Evolutionary conservation across 2,329 filamentous ascomycete genomes (phyloP), one percentile per base, ranked within the genome.

Genomic region (Aspergillus intermedius): DNA sequence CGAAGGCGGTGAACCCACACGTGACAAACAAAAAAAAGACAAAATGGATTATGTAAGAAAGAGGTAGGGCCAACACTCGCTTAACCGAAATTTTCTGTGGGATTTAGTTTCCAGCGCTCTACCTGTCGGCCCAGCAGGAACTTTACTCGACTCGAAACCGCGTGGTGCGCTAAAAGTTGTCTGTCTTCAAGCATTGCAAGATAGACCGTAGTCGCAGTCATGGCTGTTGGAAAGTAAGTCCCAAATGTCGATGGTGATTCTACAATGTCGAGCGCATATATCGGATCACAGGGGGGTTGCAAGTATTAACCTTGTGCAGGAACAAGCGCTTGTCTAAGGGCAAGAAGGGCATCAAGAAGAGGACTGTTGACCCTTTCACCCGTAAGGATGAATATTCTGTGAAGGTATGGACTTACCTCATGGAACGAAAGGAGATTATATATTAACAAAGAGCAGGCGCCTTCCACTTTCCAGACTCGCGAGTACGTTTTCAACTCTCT

Each of bases 321-420:
- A 98, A 98, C 86, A 98, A 98, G 90, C 90, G 93, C 83, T 85
- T 98, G 81, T 97, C 93, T 63, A 98, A 98, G 85, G 93, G 93
- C 81, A 98, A 97, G 89, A 98, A 98, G 86, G 91, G 93, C 77
- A 83, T 97, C 75, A 97, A 97, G 89, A 97, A 98, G 91, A 91
- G 91, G 81, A 91, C 91, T 70, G 80, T 86, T 67, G 93, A 98
- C 77, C 91, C 93, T 70, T 97, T 97, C 82, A 83, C 91, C 70
- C 88, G 91, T 74, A 98, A 98, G 84, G 93, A 97, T 76, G 97
- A 94, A 88, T 98, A 91, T 81, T 88, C 86, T 70, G 85, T 98
- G 78, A 97, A 97, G 85, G 86, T 88, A 70, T 63, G 78, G 3
- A 17, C 13, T 28, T 4, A 42, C 17, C 28, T 42, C 44, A 6